A percentile compares a stretch with the other conserved stretches of the same genome.
phyloP scores from a whole-genome alignment of 2,329 filamentous ascomycete species.

The Aspergillus fumigatiaffinis region DNA sequence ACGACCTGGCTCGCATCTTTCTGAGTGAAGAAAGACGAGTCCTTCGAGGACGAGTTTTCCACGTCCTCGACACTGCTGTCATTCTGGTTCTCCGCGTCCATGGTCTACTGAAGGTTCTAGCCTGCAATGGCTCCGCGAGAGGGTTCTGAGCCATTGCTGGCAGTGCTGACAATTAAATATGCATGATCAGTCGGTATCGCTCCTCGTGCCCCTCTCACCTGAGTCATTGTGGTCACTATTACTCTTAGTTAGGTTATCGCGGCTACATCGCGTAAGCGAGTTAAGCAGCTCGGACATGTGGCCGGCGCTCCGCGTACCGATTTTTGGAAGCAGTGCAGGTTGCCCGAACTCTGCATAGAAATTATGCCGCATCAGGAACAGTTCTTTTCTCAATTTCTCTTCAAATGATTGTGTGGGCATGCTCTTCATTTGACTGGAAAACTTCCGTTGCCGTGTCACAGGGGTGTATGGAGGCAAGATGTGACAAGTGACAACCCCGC shows the following conservation, averaged over 20 bases:
- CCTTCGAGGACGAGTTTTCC: background rate
- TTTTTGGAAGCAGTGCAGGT: background rate
- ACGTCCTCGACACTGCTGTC: background rate
- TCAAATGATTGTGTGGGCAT: background rate
- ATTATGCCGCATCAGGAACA: background rate
- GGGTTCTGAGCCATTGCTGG: background rate
- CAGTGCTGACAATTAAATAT: background rate
- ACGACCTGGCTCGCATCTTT: constrained; percentile 17
- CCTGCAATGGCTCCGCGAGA: background rate
- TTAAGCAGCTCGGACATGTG: background rate
- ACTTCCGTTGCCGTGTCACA: background rate
- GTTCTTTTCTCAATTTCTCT: background rate
- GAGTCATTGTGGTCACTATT: background rate
- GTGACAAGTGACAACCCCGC: background rate
- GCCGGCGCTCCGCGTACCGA: background rate
- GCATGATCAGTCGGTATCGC: background rate
- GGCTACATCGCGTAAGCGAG: background rate
- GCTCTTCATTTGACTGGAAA: background rate
- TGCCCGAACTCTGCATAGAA: background rate
- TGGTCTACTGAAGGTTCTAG: background rate
- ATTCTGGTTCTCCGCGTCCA: background rate
- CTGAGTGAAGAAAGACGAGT: constrained; percentile 8
- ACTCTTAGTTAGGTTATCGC: background rate
- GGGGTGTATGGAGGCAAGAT: background rate
- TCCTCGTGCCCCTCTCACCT: background rate